Evolutionary conservation across 129 eudicot species (phyloP), one percentile per base, ranked within the genome.

Genomic region (Flaveria ramosissima): DNA sequence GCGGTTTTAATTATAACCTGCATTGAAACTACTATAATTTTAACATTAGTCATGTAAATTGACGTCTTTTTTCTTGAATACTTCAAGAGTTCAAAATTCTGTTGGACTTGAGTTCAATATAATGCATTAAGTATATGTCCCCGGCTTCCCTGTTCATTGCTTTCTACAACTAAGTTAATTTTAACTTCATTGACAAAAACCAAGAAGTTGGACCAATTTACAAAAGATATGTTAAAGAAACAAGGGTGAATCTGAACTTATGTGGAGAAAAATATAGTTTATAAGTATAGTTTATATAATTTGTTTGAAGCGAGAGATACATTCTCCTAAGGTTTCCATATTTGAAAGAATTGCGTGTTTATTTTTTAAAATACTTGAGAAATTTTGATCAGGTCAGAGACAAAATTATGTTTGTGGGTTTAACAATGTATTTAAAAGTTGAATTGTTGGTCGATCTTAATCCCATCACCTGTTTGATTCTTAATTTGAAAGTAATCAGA

Each of bases 401-500:
- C 48, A 60, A 56, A 14, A 42, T 57, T 32, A 59, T 74, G 70
- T 62, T 26, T 23, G 70, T 24, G 69, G 42, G 70, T 61, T 43
- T n/a, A 63, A 26, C 71, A 1, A 23, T 27, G 46, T 74, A 21
- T 55, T 12, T 73, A 19, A 41, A 57, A 47, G 53, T 27, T 70
- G 60, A 21, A 47, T 48, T 23, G 48, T 32, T 52, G 76, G 14
- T 19, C 10, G 26, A 19, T 55, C 62, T 55, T 55, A 19, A 17
- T 50, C 13, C 61, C 26, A 11, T 12, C 66, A 27, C n/a, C 39
- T 13, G 14, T 72, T 11, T 72, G 3, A 53, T 39, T 55, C 13
- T 72, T 36, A 56, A 20, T 72, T 39, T 36, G 50, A 55, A 72
- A 57, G n/a, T 72, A 32, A 56, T 72, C 26, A 23, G 20, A 68